Conservation (phyloP, 2,329 filamentous ascomycete genomes). For the Daldinia sp. region DNA sequence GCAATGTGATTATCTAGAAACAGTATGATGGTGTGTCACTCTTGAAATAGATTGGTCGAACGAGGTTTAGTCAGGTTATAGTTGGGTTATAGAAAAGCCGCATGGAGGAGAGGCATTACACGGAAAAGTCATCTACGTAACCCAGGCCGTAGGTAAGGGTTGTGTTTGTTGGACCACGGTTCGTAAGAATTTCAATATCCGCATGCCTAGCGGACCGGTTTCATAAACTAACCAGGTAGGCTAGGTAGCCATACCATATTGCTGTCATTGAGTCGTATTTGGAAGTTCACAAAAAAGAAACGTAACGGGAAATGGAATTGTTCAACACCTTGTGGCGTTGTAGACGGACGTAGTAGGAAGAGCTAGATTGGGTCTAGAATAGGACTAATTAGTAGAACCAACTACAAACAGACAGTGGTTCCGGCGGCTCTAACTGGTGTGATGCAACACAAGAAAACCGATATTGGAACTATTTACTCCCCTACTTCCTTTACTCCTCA, state of each 20-base stretch:
- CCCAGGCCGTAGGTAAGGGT: not conserved
- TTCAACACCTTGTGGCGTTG: not conserved
- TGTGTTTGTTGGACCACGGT: conserved; percentile 1
- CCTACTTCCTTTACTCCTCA: not conserved
- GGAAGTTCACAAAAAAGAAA: conserved; percentile 1
- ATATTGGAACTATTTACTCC: conserved; percentile 4
- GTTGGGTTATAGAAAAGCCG: conserved; percentile 2
- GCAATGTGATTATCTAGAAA: conserved; percentile 30
- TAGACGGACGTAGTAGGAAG: conserved; percentile 1
- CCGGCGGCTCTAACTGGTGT: conserved; percentile 2
- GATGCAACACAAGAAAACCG: conserved; percentile 1
- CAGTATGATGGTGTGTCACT: conserved; percentile 22
- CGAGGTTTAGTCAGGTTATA: conserved; percentile 16
- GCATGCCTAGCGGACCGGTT: not conserved
- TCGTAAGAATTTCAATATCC: not conserved
- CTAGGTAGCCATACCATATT: not conserved
- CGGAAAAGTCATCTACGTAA: not conserved
- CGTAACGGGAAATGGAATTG: not conserved
- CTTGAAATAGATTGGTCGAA: conserved; percentile 7
- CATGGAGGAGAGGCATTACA: not conserved
- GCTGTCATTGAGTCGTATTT: not conserved
- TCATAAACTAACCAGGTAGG: not conserved
- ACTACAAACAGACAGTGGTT: conserved; percentile 1
- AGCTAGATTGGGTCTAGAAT: not conserved
- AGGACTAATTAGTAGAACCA: conserved; percentile 6